Evolutionary conservation across 2,329 filamentous ascomycete genomes (phyloP).

Genomic region (Emydomyces testavorans): DNA sequence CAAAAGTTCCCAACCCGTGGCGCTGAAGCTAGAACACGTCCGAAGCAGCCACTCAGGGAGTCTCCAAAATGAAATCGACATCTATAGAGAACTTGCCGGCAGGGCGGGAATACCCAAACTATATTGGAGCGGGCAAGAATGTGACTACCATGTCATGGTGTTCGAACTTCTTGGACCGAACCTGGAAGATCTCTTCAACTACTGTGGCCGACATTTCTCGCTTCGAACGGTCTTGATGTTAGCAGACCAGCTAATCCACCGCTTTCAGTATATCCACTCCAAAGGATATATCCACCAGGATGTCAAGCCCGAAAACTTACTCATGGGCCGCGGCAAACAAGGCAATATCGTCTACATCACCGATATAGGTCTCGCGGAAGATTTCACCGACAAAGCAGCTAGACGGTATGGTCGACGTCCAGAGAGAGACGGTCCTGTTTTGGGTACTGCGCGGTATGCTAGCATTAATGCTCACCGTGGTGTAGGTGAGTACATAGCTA

Average conservation of each 20-base stretch:
- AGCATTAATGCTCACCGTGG: too few relatives aligned
- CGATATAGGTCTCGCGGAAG: too few relatives aligned
- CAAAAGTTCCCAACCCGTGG: too few relatives aligned
- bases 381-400: too few relatives aligned
- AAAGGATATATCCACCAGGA: slow-evolving; percentile 99
- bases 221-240: slow-evolving; percentile 94
- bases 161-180: slow-evolving; percentile 91
- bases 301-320: slow-evolving; percentile 99
- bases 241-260: slow-evolving; percentile 95
- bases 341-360: slow-evolving; percentile 99
- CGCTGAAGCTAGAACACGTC: slow-evolving; percentile 98
- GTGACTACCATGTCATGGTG: slow-evolving; percentile 99
- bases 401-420: too few relatives aligned
- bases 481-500: too few relatives aligned
- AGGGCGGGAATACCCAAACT: slow-evolving; percentile 98
- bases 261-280: slow-evolving; percentile 98
- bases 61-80: slow-evolving; percentile 94
- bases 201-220: slow-evolving; percentile 99
- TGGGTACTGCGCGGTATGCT: too few relatives aligned
- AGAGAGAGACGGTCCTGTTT: too few relatives aligned
- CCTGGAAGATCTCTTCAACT: slow-evolving; percentile 98
- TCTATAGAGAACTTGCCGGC: slow-evolving; percentile 75
- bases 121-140: slow-evolving; percentile 98
- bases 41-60: slow-evolving; percentile 99
- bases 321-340: slow-evolving; percentile 98